Evolutionary conservation across 345 rosid species (phyloP).

Genomic region (Sapria himalayana): DNA sequence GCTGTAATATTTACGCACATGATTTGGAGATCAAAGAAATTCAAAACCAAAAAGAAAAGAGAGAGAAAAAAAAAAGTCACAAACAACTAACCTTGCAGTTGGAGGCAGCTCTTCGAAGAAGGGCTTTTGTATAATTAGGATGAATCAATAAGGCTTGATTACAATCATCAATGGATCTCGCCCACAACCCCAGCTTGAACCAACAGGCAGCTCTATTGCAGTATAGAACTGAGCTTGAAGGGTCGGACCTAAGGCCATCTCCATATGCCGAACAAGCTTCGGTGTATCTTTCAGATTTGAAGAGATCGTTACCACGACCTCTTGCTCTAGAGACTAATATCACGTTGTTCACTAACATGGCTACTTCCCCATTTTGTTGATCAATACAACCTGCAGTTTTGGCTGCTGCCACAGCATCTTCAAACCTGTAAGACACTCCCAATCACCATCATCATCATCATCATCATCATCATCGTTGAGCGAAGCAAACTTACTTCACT

Average conservation of each 20-base stretch:
- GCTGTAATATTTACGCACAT: conserved; percentile 29
- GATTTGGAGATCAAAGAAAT: neutral
- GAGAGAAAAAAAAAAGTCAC: no score
- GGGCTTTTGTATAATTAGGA: conserved; percentile 63
- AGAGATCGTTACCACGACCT: conserved; percentile 72
- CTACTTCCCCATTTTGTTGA: conserved; percentile 46
- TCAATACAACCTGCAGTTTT: conserved; percentile 66
- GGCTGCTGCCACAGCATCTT: conserved; percentile 53
- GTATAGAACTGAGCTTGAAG: conserved; percentile 54
- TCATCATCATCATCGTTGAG: no score
- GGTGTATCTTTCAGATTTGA: conserved; percentile 84
- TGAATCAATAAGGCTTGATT: conserved; percentile 46
- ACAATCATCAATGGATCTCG: conserved; percentile 63
- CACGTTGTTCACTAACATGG: conserved; percentile 40
- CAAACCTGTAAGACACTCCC: conserved; percentile 72
- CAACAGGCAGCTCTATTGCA: conserved; percentile 90
- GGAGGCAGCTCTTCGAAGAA: conserved; percentile 73
- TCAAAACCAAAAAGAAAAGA: neutral
- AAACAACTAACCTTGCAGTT: conserved; percentile 45
- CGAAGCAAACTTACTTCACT: no score
- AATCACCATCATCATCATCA: conserved; percentile 21
- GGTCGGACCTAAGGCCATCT: conserved; percentile 78
- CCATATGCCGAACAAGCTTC: conserved; percentile 86
- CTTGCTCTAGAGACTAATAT: conserved; percentile 49
- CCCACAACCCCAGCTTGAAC: conserved; percentile 69